Percentiles rank a stretch among this genome's conserved stretches.
phyloP scores from a whole-genome alignment of 2,329 filamentous ascomycete genomes.

The Stachybotrys elegans region DNA sequence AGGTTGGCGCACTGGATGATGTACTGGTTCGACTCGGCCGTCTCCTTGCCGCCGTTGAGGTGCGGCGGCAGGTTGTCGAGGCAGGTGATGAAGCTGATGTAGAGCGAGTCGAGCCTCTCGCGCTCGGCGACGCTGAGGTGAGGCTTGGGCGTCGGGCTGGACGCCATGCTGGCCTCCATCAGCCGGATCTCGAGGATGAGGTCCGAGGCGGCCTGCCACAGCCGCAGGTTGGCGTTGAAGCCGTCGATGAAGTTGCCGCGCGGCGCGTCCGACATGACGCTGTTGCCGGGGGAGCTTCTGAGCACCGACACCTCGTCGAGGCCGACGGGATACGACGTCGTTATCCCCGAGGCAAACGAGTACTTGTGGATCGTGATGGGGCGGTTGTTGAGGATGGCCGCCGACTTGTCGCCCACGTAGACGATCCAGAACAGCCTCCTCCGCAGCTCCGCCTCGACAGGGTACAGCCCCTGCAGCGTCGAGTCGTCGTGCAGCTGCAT shows the following conservation, averaged over 20 bases:
- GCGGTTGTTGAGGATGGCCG: slow-evolving; percentile 32
- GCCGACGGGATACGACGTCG: slow-evolving; percentile 26
- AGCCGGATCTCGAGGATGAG: slow-evolving; percentile 30
- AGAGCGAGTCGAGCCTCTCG: slow-evolving; percentile 28
- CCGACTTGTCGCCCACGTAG: slow-evolving; percentile 35
- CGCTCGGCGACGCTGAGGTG: slow-evolving; percentile 19
- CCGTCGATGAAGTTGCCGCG: slow-evolving; percentile 17
- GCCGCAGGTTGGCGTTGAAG: slow-evolving; percentile 35
- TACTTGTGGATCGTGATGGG: slow-evolving; percentile 39
- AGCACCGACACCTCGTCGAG: slow-evolving; percentile 21
- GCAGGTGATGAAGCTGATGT: slow-evolving; percentile 34
- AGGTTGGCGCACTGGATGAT: slow-evolving; percentile 35
- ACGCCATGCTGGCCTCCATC: slow-evolving; percentile 17
- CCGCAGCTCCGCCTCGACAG: slow-evolving; percentile 32
- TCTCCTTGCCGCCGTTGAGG: slow-evolving; percentile 16
- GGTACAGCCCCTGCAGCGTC: slow-evolving; percentile 25
- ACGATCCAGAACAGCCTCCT: slow-evolving; percentile 33
- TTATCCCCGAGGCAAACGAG: slow-evolving; percentile 34
- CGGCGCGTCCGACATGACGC: slow-evolving; percentile 8
- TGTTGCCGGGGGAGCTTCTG: too few relatives aligned
- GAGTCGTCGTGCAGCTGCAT: slow-evolving; percentile 38
- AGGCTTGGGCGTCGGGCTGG: slow-evolving; percentile 7
- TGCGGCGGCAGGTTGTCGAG: slow-evolving; percentile 32
- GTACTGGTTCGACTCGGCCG: slow-evolving; percentile 22
- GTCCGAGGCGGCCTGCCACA: slow-evolving; percentile 36